Percentiles rank a stretch among this genome's conserved stretches.
phyloP scores from a whole-genome alignment of 805 yeast species.

The Ogataea allantospora region DNA sequence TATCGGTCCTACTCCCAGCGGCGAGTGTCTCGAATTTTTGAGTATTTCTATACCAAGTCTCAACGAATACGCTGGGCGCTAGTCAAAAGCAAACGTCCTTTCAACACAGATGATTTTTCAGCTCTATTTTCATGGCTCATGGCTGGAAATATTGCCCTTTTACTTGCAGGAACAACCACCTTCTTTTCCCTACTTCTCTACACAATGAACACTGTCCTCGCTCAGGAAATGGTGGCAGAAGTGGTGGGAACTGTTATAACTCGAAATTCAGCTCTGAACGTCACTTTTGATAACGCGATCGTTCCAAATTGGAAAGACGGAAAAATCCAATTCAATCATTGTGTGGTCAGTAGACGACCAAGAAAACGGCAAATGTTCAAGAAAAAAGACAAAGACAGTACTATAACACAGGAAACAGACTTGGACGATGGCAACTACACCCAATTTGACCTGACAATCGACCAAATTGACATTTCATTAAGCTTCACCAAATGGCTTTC shows the following conservation, averaged over 20 bases:
- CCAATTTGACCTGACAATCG: slow-evolving; percentile 89
- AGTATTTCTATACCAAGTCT: slow-evolving; percentile 8
- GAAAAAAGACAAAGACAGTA: slow-evolving; percentile 16
- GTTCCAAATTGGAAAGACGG: slow-evolving; percentile 94
- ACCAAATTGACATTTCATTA: slow-evolving; percentile 75
- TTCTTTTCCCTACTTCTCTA: slow-evolving; percentile 78
- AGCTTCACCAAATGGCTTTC: slow-evolving; percentile 85
- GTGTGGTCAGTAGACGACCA: slow-evolving; percentile 85
- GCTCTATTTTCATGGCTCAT: slow-evolving; percentile 92
- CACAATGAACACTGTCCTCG: slow-evolving; percentile 78
- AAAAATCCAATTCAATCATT: slow-evolving; percentile 76
- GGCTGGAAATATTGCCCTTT: slow-evolving; percentile 78
- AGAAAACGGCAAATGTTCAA: slow-evolving; percentile 35
- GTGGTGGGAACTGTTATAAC: slow-evolving; percentile 81
- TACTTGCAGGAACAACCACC: slow-evolving; percentile 88
- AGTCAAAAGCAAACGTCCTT: slow-evolving; percentile 74
- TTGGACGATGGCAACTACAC: slow-evolving; percentile 93
- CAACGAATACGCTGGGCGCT: slow-evolving; percentile 65
- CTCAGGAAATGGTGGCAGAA: slow-evolving; percentile 84
- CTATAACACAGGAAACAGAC: slow-evolving; percentile 27
- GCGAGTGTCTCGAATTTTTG: slow-evolving; percentile 7
- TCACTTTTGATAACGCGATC: slow-evolving; percentile 88
- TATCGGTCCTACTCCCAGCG: slow-evolving; percentile 7
- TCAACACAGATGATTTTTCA: slow-evolving; percentile 86
- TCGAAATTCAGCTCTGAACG: slow-evolving; percentile 74